Percentiles rank a stretch among this genome's conserved stretches.
These are phyloP conservation scores for Claviceps africana DNA, from an alignment of 2,329 filamentous ascomycete species.

Conservation along the genomic window DNA sequence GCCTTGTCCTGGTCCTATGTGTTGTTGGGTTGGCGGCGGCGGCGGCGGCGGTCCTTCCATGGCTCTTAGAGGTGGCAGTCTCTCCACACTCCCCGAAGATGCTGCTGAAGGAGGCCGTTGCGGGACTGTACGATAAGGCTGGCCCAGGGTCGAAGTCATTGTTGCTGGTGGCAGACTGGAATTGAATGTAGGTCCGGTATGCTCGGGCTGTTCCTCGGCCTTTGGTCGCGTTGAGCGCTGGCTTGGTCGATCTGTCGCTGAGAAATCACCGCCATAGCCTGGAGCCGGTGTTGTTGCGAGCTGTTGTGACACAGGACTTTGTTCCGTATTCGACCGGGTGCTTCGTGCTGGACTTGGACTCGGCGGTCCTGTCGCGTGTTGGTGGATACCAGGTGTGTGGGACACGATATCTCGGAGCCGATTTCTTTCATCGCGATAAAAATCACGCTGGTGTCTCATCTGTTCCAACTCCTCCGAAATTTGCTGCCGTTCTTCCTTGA, in stretches of 20 bases:
- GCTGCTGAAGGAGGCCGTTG: conserved; percentile 24
- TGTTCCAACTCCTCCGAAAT: conserved; percentile 40
- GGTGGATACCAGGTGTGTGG: conserved; percentile 41
- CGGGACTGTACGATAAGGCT: conserved; percentile 20
- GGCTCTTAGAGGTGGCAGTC: conserved; percentile 32
- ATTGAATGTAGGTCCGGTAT: conserved; percentile 25
- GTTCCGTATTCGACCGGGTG: conserved; percentile 23
- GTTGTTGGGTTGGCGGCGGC: too few species aligned
- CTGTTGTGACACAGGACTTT: conserved; percentile 20
- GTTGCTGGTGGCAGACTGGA: conserved; percentile 20
- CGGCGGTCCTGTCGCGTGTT: conserved; percentile 37
- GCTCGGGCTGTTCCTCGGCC: conserved; percentile 33
- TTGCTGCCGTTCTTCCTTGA: conserved; percentile 57
- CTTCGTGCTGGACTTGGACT: conserved; percentile 30
- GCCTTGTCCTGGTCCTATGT: conserved; percentile 12
- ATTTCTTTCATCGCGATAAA: conserved; percentile 60
- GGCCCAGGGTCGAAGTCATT: conserved; percentile 28
- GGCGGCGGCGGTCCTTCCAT: conserved; percentile 25
- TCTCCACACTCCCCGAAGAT: conserved; percentile 25
- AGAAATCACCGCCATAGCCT: conserved; percentile 27
- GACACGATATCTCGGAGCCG: conserved; percentile 53
- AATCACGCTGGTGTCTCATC: conserved; percentile 50
- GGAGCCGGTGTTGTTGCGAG: conserved; percentile 15
- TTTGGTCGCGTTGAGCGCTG: conserved; percentile 25
- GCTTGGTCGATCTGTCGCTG: conserved; percentile 30